Evolutionary conservation across 495 filamentous ascomycete genomes (phyloP), one percentile per base, ranked within the genome.

Genomic region (Trichocladium antarcticum): DNA sequence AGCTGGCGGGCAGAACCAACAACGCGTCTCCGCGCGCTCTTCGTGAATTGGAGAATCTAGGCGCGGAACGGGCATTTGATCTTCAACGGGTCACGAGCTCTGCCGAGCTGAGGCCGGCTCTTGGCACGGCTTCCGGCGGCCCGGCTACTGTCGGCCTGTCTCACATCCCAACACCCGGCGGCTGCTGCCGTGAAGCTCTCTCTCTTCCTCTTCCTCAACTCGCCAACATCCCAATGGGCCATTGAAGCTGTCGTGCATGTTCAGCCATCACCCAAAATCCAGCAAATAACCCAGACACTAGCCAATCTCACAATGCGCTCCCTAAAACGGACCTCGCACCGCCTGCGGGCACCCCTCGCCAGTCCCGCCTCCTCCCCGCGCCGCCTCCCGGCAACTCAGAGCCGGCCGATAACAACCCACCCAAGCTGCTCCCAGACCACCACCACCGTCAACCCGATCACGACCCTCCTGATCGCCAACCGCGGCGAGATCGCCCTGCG

Each of bases 401-500:
- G 16, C 16, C 31, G 38, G 40, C 21, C 57, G 1, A 55, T 58
- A 38, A 38, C 58, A 15, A 58, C 58, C n/a, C 58, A 61, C 42
- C 51, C 54, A 9, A 17, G 61, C 41, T 53, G 36, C 50, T 59
- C 66, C 19, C 51, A 60, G n/a, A 39, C 53, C 27, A 53, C 57
- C 11, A 55, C 64, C 9, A 45, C 53, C 19, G 54, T 68, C 6
- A 66, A 57, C 6, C 78, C 87, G 10, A 73, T 97, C 47, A 82
- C 82, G 39, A 94, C 88, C 14, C 83, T 97, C 41, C 72, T 97
- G 1, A 97, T 99, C 60, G 92, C 92, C 14, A 99, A 99, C 61
- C 80, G 92, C 55, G 92, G 92, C 51, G 92, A 99, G 63, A 99
- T 99, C 59, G 93, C 92, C 45, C 72, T 97, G 74, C 84, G 92